phyloP scores from a whole-genome alignment of 768 basidiomycete species.

The Suillus subaureus region DNA sequence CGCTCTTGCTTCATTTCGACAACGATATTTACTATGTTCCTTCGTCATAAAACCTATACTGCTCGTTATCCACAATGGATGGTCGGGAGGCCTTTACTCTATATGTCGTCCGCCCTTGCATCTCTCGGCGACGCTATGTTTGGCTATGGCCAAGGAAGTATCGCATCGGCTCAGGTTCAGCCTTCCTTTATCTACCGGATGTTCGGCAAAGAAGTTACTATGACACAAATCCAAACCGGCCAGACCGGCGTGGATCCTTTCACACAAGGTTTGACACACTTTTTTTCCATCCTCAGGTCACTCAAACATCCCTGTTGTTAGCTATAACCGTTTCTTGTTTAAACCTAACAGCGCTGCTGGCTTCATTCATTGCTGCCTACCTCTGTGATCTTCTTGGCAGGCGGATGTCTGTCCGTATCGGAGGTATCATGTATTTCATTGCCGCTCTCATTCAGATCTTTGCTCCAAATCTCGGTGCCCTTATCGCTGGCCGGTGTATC shows the following conservation, averaged over 20 bases:
- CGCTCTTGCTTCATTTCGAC: conserved; percentile 6
- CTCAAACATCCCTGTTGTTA: conserved; percentile 19
- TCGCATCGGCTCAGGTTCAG: conserved; percentile 53
- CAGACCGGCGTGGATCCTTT: conserved; percentile 48
- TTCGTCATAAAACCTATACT: conserved; percentile 42
- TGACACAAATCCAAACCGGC: conserved; percentile 45
- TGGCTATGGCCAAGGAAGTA: conserved; percentile 56
- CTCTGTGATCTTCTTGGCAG: conserved; percentile 53
- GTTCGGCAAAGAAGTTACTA: conserved; percentile 47
- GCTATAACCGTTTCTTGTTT: conserved; percentile 53
- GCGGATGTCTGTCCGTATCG: conserved; percentile 51
- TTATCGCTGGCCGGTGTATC: conserved; percentile 46
- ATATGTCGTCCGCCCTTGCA: conserved; percentile 54
- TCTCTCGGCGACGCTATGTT: conserved; percentile 60
- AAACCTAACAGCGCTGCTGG: conserved; percentile 51
- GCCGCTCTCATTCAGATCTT: conserved; percentile 53
- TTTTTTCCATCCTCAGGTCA: not conserved
- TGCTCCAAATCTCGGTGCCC: conserved; percentile 43
- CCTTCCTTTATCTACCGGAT: conserved; percentile 52
- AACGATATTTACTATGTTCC: conserved; percentile 29
- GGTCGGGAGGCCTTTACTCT: conserved; percentile 50
- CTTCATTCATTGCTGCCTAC: conserved; percentile 49
- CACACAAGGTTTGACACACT: conserved; percentile 40
- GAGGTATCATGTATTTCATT: conserved; percentile 50
- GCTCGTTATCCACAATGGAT: conserved; percentile 55